phyloP scores from a whole-genome alignment of 2,329 filamentous ascomycete genomes.

The Geosmithia putterillii region DNA sequence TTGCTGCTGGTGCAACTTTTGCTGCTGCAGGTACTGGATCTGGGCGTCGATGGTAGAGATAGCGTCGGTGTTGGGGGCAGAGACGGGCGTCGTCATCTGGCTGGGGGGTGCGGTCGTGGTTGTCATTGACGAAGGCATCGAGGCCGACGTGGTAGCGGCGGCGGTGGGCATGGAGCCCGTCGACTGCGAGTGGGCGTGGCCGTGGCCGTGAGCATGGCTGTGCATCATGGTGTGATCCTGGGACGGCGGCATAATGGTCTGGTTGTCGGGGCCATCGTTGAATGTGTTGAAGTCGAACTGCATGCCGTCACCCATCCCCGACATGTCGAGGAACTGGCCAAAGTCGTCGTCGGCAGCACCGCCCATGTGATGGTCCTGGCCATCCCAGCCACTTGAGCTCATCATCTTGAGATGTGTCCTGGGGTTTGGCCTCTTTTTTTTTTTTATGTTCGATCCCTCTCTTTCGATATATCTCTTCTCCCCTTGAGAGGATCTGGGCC shows the following conservation, averaged over 20 bases:
- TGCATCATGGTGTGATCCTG: not conserved
- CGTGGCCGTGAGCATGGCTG: not conserved
- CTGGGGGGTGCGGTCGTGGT: conserved; percentile 3
- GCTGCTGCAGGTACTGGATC: conserved; percentile 53
- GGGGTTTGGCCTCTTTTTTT: no score
- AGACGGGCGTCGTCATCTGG: conserved; percentile 27
- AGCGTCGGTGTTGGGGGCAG: conserved; percentile 29
- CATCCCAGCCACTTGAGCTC: conserved; percentile 41
- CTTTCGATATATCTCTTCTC: not conserved
- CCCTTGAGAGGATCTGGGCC: not conserved
- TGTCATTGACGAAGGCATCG: not conserved
- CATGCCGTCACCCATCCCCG: conserved; percentile 37
- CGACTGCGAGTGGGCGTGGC: not conserved
- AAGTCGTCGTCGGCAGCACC: conserved; percentile 46
- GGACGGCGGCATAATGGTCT: conserved; percentile 16
- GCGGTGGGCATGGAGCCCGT: conserved; percentile 1
- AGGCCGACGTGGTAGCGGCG: conserved; percentile 1
- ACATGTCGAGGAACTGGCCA: conserved; percentile 52
- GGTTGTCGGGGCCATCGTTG: conserved; percentile 21
- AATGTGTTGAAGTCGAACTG: conserved; percentile 50
- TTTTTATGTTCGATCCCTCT: not conserved
- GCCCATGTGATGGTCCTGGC: conserved; percentile 42
- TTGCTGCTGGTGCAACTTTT: conserved; percentile 50
- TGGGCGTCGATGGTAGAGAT: conserved; percentile 52
- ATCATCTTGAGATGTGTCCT: no score